Conservation (phyloP, 306 rosid species). For the Rosa multiflora region DNA sequence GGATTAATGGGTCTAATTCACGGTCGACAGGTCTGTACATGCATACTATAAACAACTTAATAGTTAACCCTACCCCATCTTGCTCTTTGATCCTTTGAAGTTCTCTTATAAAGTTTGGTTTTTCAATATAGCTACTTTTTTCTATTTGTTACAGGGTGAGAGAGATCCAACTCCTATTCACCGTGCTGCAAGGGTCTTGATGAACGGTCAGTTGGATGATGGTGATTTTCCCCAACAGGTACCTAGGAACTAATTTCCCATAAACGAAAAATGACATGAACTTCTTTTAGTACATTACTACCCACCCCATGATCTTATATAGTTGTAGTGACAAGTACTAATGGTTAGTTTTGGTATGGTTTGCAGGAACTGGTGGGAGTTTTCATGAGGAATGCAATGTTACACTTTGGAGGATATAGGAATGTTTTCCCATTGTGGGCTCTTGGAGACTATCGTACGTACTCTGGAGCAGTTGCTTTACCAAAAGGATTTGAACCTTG, state of each 20-base stretch:
- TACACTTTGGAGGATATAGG: neutral
- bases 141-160: constrained; percentile 12
- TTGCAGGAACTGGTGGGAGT: neutral
- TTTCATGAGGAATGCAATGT: neutral
- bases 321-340: neutral
- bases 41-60: neutral
- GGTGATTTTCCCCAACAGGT: constrained; percentile 17
- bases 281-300: too few relatives aligned
- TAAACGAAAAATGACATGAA: too few relatives aligned
- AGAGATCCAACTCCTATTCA: constrained; percentile 45
- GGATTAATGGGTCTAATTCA: constrained; percentile 1
- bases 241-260: constrained; percentile 40
- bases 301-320: too few relatives aligned
- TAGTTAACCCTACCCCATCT: too few relatives aligned
- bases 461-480: neutral
- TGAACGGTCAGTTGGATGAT: constrained; percentile 9
- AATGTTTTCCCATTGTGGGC: neutral
- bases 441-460: neutral
- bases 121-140: neutral
- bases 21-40: constrained; percentile 30
- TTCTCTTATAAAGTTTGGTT: neutral
- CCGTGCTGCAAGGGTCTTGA: constrained; percentile 27
- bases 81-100: too few relatives aligned
- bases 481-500: neutral
- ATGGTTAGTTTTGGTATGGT: neutral